A percentile compares a stretch with the other conserved stretches of the same genome.
Evolutionary conservation across 2,329 filamentous ascomycete genomes (phyloP).

Genomic region (Colletotrichum tabaci): DNA sequence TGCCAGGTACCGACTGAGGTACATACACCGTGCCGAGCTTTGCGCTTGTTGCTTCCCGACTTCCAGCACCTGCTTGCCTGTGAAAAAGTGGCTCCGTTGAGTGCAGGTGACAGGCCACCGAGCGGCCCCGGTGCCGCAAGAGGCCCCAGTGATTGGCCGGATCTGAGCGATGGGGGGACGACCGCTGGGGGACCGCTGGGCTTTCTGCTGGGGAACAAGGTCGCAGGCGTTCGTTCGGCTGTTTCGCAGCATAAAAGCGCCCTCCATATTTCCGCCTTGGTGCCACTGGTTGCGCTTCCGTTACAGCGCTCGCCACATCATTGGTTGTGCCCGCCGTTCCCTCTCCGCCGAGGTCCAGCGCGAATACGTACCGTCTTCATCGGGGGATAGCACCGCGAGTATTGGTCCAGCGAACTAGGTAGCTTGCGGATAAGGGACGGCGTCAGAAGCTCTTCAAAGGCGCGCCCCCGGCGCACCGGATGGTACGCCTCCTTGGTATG

Average conservation of each 20-base stretch:
- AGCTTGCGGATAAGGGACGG: slow-evolving; percentile 31
- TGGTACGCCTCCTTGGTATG: slow-evolving; percentile 31
- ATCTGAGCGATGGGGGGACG: slow-evolving; percentile 4
- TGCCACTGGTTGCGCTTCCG: slow-evolving; percentile 37
- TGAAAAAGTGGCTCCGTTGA: slow-evolving; percentile 27
- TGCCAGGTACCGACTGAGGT: slow-evolving; percentile 13
- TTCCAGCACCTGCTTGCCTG: slow-evolving; percentile 13
- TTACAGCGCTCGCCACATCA: slow-evolving; percentile 39
- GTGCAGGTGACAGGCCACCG: slow-evolving; percentile 37
- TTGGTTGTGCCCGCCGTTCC: slow-evolving; percentile 34
- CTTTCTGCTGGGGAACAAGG: slow-evolving; percentile 35
- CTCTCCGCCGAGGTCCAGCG: slow-evolving; percentile 42
- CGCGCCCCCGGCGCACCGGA: slow-evolving; percentile 32
- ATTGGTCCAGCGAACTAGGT: slow-evolving; percentile 22
- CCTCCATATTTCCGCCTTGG: slow-evolving; percentile 41
- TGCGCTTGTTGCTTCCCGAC: slow-evolving; percentile 27
- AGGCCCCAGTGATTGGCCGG: slow-evolving; percentile 29
- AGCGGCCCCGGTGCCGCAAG: slow-evolving; percentile 21
- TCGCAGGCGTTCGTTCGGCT: slow-evolving; percentile 42
- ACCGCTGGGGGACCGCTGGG: slow-evolving; percentile 12
- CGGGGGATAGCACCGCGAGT: slow-evolving; percentile 4
- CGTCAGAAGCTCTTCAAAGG: slow-evolving; percentile 26
- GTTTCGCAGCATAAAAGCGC: slow-evolving; percentile 38
- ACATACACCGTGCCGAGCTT: slow-evolving; percentile 36
- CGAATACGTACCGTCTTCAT: slow-evolving; percentile 24